Conservation (phyloP, 192 early-diverging fungal species). For the Linnemannia schmuckeri region DNA sequence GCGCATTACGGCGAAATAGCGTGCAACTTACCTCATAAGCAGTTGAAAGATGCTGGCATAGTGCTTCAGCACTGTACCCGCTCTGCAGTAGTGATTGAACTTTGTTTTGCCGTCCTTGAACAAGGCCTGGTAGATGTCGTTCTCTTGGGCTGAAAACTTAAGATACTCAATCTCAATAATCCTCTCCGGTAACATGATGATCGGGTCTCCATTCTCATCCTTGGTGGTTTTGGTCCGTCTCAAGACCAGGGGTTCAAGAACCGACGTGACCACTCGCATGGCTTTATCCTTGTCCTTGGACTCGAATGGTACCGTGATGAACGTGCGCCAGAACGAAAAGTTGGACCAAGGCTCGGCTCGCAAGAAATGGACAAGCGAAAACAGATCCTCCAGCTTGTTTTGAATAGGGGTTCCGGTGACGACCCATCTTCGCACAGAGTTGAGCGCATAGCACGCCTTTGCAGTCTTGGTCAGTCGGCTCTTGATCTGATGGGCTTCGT, state of each 20-base stretch:
- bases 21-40: conserved; percentile 57
- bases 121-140: conserved; percentile 77
- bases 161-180: conserved; percentile 72
- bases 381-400: conserved; percentile 90
- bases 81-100: conserved; percentile 68
- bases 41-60: conserved; percentile 79
- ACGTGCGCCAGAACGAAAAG: conserved; percentile 81
- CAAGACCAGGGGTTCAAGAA: conserved; percentile 82
- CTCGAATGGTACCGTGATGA: conserved; percentile 82
- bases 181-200: conserved; percentile 83
- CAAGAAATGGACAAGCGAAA: conserved; percentile 87
- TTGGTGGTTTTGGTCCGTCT: conserved; percentile 90
- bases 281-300: conserved; percentile 64
- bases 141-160: conserved; percentile 72
- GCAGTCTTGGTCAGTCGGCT: conserved; percentile 80
- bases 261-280: conserved; percentile 66
- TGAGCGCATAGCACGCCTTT: conserved; percentile 78
- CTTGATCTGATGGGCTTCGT: conserved; percentile 96
- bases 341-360: conserved; percentile 77
- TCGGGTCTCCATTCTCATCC: conserved; percentile 78
- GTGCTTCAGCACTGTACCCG: conserved; percentile 74
- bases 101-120: conserved; percentile 76
- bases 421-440: conserved; percentile 84
- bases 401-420: conserved; percentile 95
- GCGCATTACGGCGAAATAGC: not conserved